These are phyloP conservation scores for Cajanus cajan DNA, from an alignment of 306 rosid genomes.

Conservation along the genomic window DNA sequence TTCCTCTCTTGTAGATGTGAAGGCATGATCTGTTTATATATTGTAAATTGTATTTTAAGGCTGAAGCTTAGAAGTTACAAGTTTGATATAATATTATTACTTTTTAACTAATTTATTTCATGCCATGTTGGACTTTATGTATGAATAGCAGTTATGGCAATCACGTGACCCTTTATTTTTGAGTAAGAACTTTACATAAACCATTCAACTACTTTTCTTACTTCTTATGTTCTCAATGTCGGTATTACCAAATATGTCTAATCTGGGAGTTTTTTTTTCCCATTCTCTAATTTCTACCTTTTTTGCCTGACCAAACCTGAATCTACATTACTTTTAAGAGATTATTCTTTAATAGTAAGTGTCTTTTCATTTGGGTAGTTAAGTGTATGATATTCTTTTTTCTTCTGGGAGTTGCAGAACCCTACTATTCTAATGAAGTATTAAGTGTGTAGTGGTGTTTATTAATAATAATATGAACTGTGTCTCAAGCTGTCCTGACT, in stretches of 20 bases:
- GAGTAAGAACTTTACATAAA: not conserved
- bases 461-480: not conserved
- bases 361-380: conserved; percentile 12
- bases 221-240: not conserved
- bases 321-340: not conserved
- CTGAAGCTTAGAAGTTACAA: not conserved
- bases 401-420: not conserved
- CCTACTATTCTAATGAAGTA: not conserved
- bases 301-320: not conserved
- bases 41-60: not conserved
- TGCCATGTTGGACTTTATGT: conserved; percentile 32
- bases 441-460: not conserved
- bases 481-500: not conserved
- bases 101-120: not conserved
- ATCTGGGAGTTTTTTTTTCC: not conserved
- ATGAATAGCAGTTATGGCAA: not conserved
- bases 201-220: not conserved
- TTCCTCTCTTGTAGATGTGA: not conserved
- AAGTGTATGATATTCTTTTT: not conserved
- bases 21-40: not conserved
- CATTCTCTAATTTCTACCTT: too few species aligned
- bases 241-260: not conserved
- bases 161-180: not conserved
- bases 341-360: not conserved
- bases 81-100: not conserved